Conservation (phyloP, 2,329 filamentous ascomycete genomes). For the Fusarium pseudoanthophilum region DNA sequence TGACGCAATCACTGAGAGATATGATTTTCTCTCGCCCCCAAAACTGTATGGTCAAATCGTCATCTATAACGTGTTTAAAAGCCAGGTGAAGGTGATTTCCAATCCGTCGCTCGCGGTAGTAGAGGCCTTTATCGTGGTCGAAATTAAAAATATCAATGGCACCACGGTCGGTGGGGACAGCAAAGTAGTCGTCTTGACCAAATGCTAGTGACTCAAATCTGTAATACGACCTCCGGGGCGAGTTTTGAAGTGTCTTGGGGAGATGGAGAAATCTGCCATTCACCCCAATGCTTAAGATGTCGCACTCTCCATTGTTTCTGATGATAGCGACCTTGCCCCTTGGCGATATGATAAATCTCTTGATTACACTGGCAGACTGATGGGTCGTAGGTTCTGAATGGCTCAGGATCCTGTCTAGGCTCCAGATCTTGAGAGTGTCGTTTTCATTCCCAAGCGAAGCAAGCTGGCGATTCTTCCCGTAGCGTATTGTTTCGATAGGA, state of each 20-base stretch:
- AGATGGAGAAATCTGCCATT: fast-evolving
- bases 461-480: background rate
- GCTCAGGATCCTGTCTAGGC: background rate
- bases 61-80: fast-evolving
- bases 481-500: fast-evolving
- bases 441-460: fast-evolving
- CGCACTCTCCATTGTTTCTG: fast-evolving
- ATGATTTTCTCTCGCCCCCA: background rate
- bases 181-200: fast-evolving
- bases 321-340: background rate
- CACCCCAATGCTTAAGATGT: fast-evolving
- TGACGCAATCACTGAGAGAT: fast-evolving
- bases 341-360: fast-evolving
- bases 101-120: background rate
- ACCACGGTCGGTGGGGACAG: fast-evolving
- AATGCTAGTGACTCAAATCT: fast-evolving
- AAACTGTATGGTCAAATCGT: fast-evolving
- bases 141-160: fast-evolving
- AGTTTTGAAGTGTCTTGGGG: background rate
- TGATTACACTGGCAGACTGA: fast-evolving
- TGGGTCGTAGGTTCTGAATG: fast-evolving
- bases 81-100: background rate
- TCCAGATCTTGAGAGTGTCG: background rate
- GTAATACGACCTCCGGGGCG: fast-evolving
- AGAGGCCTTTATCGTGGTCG: fast-evolving